phyloP scores from a whole-genome alignment of 495 filamentous ascomycete species.

The Tuber umbilicatum region DNA sequence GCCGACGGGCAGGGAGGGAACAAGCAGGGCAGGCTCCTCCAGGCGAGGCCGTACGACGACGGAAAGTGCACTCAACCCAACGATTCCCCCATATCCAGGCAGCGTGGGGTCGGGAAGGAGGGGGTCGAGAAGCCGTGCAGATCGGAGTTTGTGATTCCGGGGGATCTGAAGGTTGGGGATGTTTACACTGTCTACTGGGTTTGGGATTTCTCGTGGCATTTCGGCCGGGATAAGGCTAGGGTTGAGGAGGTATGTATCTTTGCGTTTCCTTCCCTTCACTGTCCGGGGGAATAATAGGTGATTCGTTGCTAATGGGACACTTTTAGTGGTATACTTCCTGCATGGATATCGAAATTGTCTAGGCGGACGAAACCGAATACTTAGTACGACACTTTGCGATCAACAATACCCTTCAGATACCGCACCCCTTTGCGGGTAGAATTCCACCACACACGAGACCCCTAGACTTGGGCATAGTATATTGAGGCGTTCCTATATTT shows the following conservation, averaged over 20 bases:
- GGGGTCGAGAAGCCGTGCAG: conserved; percentile 21
- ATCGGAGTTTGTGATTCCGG: conserved; percentile 22
- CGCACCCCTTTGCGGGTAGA: background rate
- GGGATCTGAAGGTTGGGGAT: conserved; percentile 16
- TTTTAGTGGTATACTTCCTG: conserved; percentile 34
- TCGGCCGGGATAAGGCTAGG: conserved; percentile 9
- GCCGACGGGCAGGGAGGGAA: conserved; percentile 14
- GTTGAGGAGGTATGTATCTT: conserved; percentile 16
- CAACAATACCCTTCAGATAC: background rate
- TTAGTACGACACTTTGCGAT: background rate
- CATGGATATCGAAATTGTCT: conserved; percentile 34
- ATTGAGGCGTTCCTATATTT: background rate
- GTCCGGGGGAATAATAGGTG: background rate
- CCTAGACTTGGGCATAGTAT: background rate
- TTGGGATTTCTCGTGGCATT: conserved; percentile 31
- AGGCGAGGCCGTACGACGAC: conserved; percentile 20
- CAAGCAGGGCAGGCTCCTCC: conserved; percentile 12
- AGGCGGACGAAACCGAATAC: background rate
- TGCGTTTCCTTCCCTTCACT: background rate
- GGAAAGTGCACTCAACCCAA: conserved; percentile 28
- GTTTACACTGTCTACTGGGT: conserved; percentile 31
- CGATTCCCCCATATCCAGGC: conserved; percentile 8
- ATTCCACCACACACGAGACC: background rate
- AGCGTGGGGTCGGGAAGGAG: conserved; percentile 16
- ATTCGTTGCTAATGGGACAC: conserved; percentile 8